Evolutionary conservation across 768 basidiomycete species (phyloP).

Genomic region (Mrakia gelida): DNA sequence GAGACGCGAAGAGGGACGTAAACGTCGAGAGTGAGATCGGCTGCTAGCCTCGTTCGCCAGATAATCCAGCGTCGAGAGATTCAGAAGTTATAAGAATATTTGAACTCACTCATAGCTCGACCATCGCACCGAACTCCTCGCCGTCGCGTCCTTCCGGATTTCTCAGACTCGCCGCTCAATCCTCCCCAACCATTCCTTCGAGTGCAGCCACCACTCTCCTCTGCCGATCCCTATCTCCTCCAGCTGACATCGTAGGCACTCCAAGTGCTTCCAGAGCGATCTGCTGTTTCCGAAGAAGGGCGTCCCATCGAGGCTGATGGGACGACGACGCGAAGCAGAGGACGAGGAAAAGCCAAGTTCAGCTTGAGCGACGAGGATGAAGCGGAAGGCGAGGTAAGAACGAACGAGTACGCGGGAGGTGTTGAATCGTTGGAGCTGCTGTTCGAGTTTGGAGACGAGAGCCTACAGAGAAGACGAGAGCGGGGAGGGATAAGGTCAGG

Average conservation of each 20-base stretch:
- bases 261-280: background rate
- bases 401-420: background rate
- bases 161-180: background rate
- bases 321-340: background rate
- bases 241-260: background rate
- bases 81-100: too few species aligned
- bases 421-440: background rate
- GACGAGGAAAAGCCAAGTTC: background rate
- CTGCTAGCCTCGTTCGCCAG: too few species aligned
- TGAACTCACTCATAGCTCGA: background rate
- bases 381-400: background rate
- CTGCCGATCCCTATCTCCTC: slow-evolving; percentile 1
- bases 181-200: slow-evolving; percentile 9
- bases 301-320: background rate
- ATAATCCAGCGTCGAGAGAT: too few species aligned
- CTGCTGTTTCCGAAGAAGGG: slow-evolving; percentile 9
- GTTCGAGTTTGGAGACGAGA: background rate
- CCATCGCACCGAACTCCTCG: too few species aligned
- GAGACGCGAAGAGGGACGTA: too few species aligned
- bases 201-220: background rate
- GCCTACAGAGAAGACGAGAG: background rate
- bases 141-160: background rate
- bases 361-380: background rate
- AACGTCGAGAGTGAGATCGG: too few species aligned
- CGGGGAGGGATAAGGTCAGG: background rate